A percentile compares a stretch with the other conserved stretches of the same genome.
Conservation (phyloP, 805 yeast species). For the Candida quercuum region DNA sequence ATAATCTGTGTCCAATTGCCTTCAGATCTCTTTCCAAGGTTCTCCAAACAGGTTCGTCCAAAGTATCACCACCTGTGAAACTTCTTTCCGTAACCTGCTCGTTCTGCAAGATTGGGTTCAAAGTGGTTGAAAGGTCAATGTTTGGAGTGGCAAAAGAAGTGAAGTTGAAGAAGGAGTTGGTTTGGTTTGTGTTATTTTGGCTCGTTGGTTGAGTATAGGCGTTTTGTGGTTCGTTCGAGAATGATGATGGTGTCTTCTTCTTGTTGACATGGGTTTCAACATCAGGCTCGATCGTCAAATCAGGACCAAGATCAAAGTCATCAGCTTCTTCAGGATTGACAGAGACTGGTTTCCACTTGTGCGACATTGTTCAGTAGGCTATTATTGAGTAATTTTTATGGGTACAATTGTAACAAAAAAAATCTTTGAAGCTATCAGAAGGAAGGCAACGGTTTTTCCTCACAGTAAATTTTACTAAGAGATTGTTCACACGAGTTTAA, state of each 20-base stretch:
- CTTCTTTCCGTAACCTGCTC: conserved; percentile 24
- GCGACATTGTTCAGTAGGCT: conserved; percentile 11
- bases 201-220: neutral
- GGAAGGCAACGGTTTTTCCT: conserved; percentile 26
- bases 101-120: conserved; percentile 26
- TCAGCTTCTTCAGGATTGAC: conserved; percentile 23
- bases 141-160: conserved; percentile 24
- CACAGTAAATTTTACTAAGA: conserved; percentile 23
- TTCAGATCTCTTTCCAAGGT: conserved; percentile 45
- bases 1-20: conserved; percentile 37
- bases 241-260: conserved; percentile 3
- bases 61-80: conserved; percentile 61
- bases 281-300: conserved; percentile 23
- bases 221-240: no score
- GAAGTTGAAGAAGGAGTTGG: conserved; percentile 23
- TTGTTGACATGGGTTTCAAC: conserved; percentile 7
- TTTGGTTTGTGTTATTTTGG: conserved; percentile 2
- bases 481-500: conserved; percentile 25
- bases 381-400: neutral
- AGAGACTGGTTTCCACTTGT: conserved; percentile 24
- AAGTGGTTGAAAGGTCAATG: conserved; percentile 25
- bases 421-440: conserved; percentile 20
- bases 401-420: neutral
- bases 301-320: conserved; percentile 25
- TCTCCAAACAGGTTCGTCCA: conserved; percentile 61